Evolutionary conservation across 2,329 filamentous ascomycete genomes (phyloP).

Genomic region (Chrysoporthe puriensis): DNA sequence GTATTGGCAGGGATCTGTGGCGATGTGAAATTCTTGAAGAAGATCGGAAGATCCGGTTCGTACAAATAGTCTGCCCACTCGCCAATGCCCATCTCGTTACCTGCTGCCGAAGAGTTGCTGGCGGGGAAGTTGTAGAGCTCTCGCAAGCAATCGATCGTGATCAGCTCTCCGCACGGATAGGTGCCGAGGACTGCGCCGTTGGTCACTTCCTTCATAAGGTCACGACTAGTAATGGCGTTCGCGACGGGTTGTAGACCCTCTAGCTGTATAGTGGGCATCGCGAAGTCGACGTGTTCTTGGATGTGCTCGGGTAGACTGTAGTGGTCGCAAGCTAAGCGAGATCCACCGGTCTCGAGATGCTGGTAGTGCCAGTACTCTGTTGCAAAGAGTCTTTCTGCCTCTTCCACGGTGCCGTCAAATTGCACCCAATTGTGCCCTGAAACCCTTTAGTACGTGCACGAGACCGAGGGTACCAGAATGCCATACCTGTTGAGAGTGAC

Average conservation of each 20-base stretch:
- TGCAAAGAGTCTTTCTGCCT: constrained; percentile 15
- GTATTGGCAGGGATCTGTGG: constrained; percentile 25
- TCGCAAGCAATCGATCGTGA: constrained; percentile 16
- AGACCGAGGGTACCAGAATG: background rate
- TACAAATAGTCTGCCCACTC: constrained; percentile 42
- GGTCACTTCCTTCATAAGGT: constrained; percentile 4
- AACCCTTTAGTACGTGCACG: background rate
- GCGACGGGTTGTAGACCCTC: constrained; percentile 24
- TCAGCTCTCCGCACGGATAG: constrained; percentile 11
- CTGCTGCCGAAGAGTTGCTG: constrained; percentile 23
- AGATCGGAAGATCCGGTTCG: constrained; percentile 28
- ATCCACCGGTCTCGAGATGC: constrained; percentile 14
- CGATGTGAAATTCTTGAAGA: constrained; percentile 23
- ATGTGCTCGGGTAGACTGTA: constrained; percentile 20
- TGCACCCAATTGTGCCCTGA: constrained; percentile 18
- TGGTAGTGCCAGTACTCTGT: constrained; percentile 22
- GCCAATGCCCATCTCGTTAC: constrained; percentile 33
- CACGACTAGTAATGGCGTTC: constrained; percentile 8
- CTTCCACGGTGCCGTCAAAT: constrained; percentile 16
- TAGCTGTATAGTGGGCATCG: constrained; percentile 26
- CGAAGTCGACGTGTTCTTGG: constrained; percentile 14
- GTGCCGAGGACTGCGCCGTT: constrained; percentile 1
- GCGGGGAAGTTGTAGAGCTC: constrained; percentile 31
- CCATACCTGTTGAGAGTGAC: constrained; percentile 12
- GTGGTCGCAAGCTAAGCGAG: constrained; percentile 15